Conservation (phyloP, 176 grass and related monocot genomes). For the Alloteropsis semialata region DNA sequence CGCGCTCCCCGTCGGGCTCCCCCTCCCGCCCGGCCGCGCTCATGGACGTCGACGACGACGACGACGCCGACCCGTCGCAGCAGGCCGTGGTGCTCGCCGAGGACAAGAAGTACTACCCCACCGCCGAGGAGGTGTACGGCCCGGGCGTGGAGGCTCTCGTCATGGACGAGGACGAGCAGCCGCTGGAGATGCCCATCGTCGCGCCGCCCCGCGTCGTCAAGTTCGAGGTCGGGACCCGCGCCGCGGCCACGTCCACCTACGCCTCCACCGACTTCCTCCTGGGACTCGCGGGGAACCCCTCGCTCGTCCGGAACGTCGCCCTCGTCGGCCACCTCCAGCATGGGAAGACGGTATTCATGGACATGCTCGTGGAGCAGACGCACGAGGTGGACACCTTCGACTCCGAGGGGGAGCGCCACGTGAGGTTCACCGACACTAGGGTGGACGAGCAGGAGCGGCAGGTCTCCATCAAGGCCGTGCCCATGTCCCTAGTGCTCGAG, state of each 20-base stretch:
- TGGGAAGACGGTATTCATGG: conserved; percentile 96
- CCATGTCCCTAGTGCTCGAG: conserved; percentile 96
- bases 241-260: conserved; percentile 62
- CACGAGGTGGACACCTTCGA: conserved; percentile 92
- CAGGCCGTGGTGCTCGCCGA: conserved; percentile 82
- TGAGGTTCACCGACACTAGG: conserved; percentile 82
- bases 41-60: conserved; percentile 73
- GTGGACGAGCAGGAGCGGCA: conserved; percentile 96
- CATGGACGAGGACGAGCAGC: conserved; percentile 98
- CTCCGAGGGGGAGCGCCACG: conserved; percentile 70
- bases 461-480: conserved; percentile 96
- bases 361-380: conserved; percentile 99
- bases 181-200: conserved; percentile 87
- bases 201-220: conserved; percentile 67
- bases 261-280: conserved; percentile 91
- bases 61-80: conserved; percentile 48
- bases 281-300: conserved; percentile 84
- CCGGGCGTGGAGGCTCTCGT: conserved; percentile 95
- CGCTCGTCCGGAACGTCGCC: conserved; percentile 74
- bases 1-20: conserved; percentile 46
- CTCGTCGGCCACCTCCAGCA: conserved; percentile 97
- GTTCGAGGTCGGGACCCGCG: conserved; percentile 76
- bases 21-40: conserved; percentile 37
- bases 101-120: conserved; percentile 99
- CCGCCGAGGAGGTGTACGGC: conserved; percentile 94